phyloP scores from a whole-genome alignment of 1,139 yeast genomes.

The Blastobotrys indianensis region DNA sequence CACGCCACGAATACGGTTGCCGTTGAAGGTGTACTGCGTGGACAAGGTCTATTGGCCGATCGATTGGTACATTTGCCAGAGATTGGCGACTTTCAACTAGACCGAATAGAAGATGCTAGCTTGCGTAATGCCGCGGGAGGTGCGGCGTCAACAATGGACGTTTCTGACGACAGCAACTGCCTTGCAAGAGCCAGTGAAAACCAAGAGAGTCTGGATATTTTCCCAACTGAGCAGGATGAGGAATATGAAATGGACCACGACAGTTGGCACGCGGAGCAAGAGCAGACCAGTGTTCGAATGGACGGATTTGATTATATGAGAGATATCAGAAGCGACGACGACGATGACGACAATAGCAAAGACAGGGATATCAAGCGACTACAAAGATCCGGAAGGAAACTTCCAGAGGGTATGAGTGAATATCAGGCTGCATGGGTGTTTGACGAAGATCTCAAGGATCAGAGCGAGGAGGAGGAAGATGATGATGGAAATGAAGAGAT shows the following conservation, averaged over 20 bases:
- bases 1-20: conserved; percentile 42
- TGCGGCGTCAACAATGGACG: conserved; percentile 27
- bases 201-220: conserved; percentile 63
- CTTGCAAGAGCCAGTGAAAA: conserved; percentile 43
- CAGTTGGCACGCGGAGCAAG: conserved; percentile 36
- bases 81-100: conserved; percentile 80
- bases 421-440: conserved; percentile 92
- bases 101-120: conserved; percentile 39
- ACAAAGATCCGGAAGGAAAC: conserved; percentile 35
- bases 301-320: conserved; percentile 63
- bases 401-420: conserved; percentile 88
- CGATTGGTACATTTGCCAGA: conserved; percentile 83
- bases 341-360: conserved; percentile 26
- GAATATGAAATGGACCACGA: conserved; percentile 47
- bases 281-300: conserved; percentile 55
- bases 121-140: conserved; percentile 18
- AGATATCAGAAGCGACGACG: conserved; percentile 25
- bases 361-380: conserved; percentile 19
- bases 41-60: conserved; percentile 72
- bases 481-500: conserved; percentile 40
- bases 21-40: conserved; percentile 81
- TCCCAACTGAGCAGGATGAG: conserved; percentile 43
- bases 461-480: conserved; percentile 34
- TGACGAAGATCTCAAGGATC: conserved; percentile 45
- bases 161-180: conserved; percentile 30